Evolutionary conservation across 352 stramenopile species (phyloP).

Genomic region (Globisporangium spiculum): DNA sequence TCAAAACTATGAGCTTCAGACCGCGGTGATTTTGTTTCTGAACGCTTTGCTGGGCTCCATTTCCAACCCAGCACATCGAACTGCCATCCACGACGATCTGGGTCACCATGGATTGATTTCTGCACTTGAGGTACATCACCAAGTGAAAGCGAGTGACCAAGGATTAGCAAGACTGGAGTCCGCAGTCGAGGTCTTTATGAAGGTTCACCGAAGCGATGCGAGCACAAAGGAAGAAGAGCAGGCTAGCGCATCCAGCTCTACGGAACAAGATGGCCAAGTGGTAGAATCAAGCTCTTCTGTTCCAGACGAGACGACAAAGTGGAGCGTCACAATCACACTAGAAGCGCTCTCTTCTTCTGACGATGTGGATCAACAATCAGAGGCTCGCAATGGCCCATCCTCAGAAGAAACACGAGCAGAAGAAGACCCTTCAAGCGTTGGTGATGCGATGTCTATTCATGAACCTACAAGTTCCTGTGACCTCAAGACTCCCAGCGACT

Average conservation of each 20-base stretch:
- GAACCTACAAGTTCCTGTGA: not conserved
- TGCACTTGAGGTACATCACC: slow-evolving; percentile 27
- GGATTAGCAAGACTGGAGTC: not conserved
- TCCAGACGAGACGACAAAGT: not conserved
- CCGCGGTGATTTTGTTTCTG: slow-evolving; percentile 44
- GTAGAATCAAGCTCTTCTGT: not conserved
- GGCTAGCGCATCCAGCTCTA: not conserved
- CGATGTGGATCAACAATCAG: not conserved
- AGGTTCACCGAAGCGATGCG: not conserved
- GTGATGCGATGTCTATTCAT: not conserved
- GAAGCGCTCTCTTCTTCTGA: not conserved
- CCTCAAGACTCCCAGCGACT: not conserved
- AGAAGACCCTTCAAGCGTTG: not conserved
- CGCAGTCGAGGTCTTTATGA: slow-evolving; percentile 10
- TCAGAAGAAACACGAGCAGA: not conserved
- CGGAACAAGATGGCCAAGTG: not conserved
- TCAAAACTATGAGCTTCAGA: slow-evolving; percentile 24
- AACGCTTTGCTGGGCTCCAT: slow-evolving; percentile 40
- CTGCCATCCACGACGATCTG: slow-evolving; percentile 45
- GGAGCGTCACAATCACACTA: slow-evolving; percentile 10
- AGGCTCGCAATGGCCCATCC: not conserved
- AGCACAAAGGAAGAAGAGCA: not conserved
- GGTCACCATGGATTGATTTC: slow-evolving; percentile 27
- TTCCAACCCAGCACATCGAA: slow-evolving; percentile 23
- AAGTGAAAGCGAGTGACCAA: not conserved